phyloP scores from a whole-genome alignment of 2,329 filamentous ascomycete genomes.

The Arthrobotrys megalospora region DNA sequence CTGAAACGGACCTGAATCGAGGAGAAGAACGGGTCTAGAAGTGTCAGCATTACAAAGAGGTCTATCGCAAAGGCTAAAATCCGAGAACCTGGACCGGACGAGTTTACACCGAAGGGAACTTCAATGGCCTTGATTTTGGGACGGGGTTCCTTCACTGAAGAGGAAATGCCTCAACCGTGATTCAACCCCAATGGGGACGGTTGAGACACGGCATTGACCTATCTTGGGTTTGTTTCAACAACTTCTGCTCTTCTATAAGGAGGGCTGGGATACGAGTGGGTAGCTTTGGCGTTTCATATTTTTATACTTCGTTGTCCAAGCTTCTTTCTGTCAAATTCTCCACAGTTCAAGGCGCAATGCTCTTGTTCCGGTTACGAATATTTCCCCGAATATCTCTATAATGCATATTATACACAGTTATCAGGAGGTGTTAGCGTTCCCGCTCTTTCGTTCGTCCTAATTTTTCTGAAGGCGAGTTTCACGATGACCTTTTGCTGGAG shows the following conservation, averaged over 20 bases:
- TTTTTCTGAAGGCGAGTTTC: slow-evolving; percentile 56
- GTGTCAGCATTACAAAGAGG: slow-evolving; percentile 38
- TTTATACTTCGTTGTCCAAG: slow-evolving; percentile 24
- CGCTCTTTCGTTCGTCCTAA: slow-evolving; percentile 17
- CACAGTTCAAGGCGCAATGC: slow-evolving; percentile 15
- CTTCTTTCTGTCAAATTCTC: neutral
- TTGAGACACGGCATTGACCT: slow-evolving; percentile 61
- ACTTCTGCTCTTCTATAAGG: slow-evolving; percentile 17
- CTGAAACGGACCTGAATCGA: slow-evolving; percentile 52
- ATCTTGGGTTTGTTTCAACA: slow-evolving; percentile 58
- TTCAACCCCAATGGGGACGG: slow-evolving; percentile 31
- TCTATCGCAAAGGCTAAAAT: slow-evolving; percentile 15
- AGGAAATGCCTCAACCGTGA: slow-evolving; percentile 48
- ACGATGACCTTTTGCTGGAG: slow-evolving; percentile 46
- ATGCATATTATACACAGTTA: neutral
- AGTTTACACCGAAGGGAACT: slow-evolving; percentile 15
- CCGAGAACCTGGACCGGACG: slow-evolving; percentile 31
- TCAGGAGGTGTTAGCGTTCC: slow-evolving; percentile 13
- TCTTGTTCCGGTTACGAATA: slow-evolving; percentile 25
- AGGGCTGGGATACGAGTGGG: slow-evolving; percentile 38
- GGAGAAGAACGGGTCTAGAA: slow-evolving; percentile 25
- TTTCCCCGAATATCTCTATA: slow-evolving; percentile 26
- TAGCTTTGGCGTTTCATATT: slow-evolving; percentile 54
- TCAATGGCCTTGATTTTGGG: slow-evolving; percentile 1
- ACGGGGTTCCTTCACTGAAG: slow-evolving; percentile 42